A percentile compares a stretch with the other conserved stretches of the same genome.
phyloP scores from a whole-genome alignment of 441 rosid genomes.

The Omphalea diandra region DNA sequence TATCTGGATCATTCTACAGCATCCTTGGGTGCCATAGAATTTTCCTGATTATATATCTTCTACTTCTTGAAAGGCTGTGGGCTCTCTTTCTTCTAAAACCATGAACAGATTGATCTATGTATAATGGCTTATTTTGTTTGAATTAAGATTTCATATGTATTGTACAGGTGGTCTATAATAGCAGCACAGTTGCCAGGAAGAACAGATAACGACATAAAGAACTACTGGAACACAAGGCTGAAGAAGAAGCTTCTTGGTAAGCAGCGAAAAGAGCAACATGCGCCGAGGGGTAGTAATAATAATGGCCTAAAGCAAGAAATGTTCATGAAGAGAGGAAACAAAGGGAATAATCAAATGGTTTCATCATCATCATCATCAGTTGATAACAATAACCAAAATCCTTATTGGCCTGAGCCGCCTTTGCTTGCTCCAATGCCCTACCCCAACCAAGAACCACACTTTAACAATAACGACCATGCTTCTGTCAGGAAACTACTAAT shows the following conservation, averaged over 20 bases:
- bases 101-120: too few species aligned
- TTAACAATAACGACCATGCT: slow-evolving; percentile 43
- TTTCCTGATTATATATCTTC: too few species aligned
- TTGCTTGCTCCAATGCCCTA: slow-evolving; percentile 30
- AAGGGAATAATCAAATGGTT: slow-evolving; percentile 23
- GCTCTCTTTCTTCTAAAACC: too few species aligned
- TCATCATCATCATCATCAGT: slow-evolving; percentile 16
- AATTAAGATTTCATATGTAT: too few species aligned
- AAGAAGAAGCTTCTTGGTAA: slow-evolving; percentile 44
- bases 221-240: slow-evolving; percentile 40
- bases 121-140: too few species aligned
- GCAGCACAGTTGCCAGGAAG: slow-evolving; percentile 40
- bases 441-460: slow-evolving; percentile 33
- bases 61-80: too few species aligned
- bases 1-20: too few species aligned
- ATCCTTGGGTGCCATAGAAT: too few species aligned
- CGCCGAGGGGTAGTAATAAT: slow-evolving; percentile 24
- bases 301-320: slow-evolving; percentile 26
- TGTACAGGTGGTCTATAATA: slow-evolving; percentile 37
- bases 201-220: slow-evolving; percentile 40
- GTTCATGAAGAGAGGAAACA: slow-evolving; percentile 32
- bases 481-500: slow-evolving; percentile 51
- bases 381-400: slow-evolving; percentile 28
- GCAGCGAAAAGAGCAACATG: slow-evolving; percentile 47
- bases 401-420: slow-evolving; percentile 50